phyloP scores from a whole-genome alignment of 352 stramenopile genomes.

The Globisporangium solare region DNA sequence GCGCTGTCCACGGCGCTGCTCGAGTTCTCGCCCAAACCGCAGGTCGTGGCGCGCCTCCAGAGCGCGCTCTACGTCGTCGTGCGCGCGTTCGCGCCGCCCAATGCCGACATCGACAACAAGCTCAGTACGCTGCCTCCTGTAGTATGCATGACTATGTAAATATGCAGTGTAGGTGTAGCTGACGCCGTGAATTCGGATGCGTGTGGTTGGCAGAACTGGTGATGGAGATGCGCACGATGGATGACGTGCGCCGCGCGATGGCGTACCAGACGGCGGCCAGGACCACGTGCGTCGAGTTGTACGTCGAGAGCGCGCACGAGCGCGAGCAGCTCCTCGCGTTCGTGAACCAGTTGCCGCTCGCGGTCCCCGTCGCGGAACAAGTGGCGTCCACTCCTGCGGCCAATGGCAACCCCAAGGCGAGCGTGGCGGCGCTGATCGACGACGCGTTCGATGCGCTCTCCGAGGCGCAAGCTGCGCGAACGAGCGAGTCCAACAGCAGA shows the following conservation, averaged over 20 bases:
- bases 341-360: constrained; percentile 4
- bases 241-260: constrained; percentile 30
- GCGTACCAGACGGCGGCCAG: constrained; percentile 41
- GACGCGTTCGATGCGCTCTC: constrained; percentile 34
- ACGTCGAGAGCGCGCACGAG: constrained; percentile 24
- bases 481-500: background rate
- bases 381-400: background rate
- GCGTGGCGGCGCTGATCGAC: constrained; percentile 26
- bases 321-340: constrained; percentile 23
- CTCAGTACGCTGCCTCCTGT: constrained; percentile 12
- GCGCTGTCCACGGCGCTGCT: constrained; percentile 20
- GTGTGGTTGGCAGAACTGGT: constrained; percentile 14
- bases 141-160: too few species aligned
- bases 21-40: constrained; percentile 25
- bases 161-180: background rate
- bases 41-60: constrained; percentile 30
- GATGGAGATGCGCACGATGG: constrained; percentile 36
- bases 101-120: constrained; percentile 1
- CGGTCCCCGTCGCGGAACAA: constrained; percentile 2
- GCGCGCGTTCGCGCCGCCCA: constrained; percentile 1
- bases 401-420: background rate
- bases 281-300: constrained; percentile 32
- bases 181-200: background rate
- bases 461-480: constrained; percentile 21
- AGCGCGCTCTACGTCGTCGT: constrained; percentile 22